Evolutionary conservation across 768 basidiomycete genomes (phyloP).

Genomic region (Hysterangium stoloniferum): DNA sequence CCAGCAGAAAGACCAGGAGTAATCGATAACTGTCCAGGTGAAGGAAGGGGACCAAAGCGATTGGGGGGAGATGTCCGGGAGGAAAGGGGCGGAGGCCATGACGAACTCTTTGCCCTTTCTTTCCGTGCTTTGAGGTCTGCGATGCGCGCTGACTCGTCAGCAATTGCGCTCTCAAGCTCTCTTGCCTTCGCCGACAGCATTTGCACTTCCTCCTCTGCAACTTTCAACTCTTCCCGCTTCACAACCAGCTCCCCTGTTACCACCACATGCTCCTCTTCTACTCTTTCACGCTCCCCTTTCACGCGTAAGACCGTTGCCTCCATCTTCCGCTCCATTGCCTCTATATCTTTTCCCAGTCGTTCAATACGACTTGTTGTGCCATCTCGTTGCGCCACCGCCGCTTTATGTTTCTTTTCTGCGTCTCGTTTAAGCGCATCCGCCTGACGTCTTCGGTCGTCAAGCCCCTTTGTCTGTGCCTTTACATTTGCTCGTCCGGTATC

Average conservation of each 20-base stretch:
- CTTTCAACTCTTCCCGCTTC: conserved; percentile 50
- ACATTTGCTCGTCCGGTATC: conserved; percentile 71
- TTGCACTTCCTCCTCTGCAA: conserved; percentile 58
- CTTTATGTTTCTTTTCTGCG: conserved; percentile 80
- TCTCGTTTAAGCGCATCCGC: conserved; percentile 78
- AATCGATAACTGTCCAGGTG: conserved; percentile 22
- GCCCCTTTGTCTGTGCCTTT: conserved; percentile 71
- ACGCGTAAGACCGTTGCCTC: conserved; percentile 48
- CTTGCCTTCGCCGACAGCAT: conserved; percentile 57
- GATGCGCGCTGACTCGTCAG: conserved; percentile 54
- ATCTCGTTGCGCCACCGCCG: conserved; percentile 57
- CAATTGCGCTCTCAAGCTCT: conserved; percentile 66
- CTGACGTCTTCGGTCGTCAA: conserved; percentile 80
- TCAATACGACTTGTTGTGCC: conserved; percentile 51
- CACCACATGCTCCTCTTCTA: conserved; percentile 1
- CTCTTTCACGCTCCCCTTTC: conserved; percentile 13
- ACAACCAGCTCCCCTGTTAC: conserved; percentile 10
- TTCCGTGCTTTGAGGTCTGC: conserved; percentile 50
- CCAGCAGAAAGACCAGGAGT: conserved; percentile 4
- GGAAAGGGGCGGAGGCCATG: conserved; percentile 22
- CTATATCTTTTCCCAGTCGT: conserved; percentile 55
- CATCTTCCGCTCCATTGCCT: conserved; percentile 44
- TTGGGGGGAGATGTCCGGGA: neutral
- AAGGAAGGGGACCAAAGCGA: conserved; percentile 37
- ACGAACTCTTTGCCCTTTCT: conserved; percentile 34